Percentiles rank a stretch among this genome's conserved stretches.
These are phyloP conservation scores for Penicillium palitans DNA, from an alignment of 2,329 filamentous ascomycete genomes.

Conservation along the genomic window DNA sequence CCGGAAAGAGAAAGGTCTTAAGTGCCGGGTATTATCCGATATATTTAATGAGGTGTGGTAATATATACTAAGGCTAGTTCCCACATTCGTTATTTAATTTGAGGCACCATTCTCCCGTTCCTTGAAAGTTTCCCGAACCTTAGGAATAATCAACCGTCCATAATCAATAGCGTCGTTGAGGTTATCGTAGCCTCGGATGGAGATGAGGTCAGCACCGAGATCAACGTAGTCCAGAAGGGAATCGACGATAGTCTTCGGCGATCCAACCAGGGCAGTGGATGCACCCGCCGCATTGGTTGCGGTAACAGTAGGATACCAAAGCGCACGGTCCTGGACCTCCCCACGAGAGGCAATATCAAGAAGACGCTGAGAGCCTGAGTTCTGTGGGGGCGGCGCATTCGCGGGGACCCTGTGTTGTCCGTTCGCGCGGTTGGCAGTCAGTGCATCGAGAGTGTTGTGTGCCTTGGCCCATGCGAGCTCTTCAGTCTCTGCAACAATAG, in stretches of 20 bases:
- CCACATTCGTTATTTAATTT: not conserved
- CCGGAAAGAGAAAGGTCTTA: not conserved
- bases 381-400: slow-evolving; percentile 51
- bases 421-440: slow-evolving; percentile 48
- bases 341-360: slow-evolving; percentile 55
- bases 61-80: not conserved
- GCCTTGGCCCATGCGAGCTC: slow-evolving; percentile 64
- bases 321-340: slow-evolving; percentile 60
- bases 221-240: slow-evolving; percentile 60
- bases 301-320: slow-evolving; percentile 65
- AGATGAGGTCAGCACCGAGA: slow-evolving; percentile 58
- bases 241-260: slow-evolving; percentile 54
- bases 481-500: slow-evolving; percentile 62
- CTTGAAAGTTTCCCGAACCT: slow-evolving; percentile 41
- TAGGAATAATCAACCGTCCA: slow-evolving; percentile 56
- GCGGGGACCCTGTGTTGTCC: slow-evolving; percentile 35
- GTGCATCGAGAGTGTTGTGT: slow-evolving; percentile 54
- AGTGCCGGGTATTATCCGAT: not conserved
- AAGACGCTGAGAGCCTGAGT: slow-evolving; percentile 60
- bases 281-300: slow-evolving; percentile 61
- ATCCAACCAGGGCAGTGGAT: slow-evolving; percentile 60
- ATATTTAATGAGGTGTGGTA: too few species aligned
- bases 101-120: slow-evolving; percentile 5
- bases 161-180: slow-evolving; percentile 62
- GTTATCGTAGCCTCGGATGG: slow-evolving; percentile 63